Evolutionary conservation across 1,284 basidiomycete genomes (phyloP), one percentile per base, ranked within the genome.

Genomic region (Melampsora larici-populina): DNA sequence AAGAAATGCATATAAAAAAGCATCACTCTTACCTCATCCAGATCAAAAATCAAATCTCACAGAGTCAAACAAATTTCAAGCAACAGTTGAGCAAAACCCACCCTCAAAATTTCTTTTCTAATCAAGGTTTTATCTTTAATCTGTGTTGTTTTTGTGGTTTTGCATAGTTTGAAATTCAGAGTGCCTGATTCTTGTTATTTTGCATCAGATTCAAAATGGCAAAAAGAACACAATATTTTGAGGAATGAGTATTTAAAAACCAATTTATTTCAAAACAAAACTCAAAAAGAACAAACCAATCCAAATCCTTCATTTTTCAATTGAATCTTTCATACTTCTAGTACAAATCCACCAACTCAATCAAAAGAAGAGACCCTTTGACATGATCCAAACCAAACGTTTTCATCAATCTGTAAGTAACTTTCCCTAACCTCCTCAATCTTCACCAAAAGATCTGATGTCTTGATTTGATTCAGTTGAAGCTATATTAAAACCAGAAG

Each of bases 161-260:
- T n/a, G n/a, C n/a, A n/a, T 26, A 74, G 71, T 55, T 70, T 81
- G 70, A 85, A 81, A 68, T 83, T 80, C 80, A 79, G 84, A 81
- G 90, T 97, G 79, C 93, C 95, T 69, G 94, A 98, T 85, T 95
- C 95, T 13, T 97, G 97, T 86, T 98, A 94, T 84, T 92, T 97
- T 9, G 88, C 98, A 33, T 95, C 92, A 0, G 93, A 97, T 84
- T 84, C 89, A 1, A 81, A 80, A 21, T 86, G 89, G 60, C 87
- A 94, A 71, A 88, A 91, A 73, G 94, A 97, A 84, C 97, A 97
- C 82, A 93, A 95, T 81, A 83, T 21, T 58, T 58, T 13, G 1
- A 11, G n/a, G 8, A n/a, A 11, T 8, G n/a, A 58, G 78, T 3
- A 74, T 84, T 6, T 81, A 83, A 43, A 80, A 81, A 26, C 81